These are phyloP conservation scores for Yamadazyma buinensis DNA, from an alignment of 1,139 yeast genomes.

Conservation along the genomic window DNA sequence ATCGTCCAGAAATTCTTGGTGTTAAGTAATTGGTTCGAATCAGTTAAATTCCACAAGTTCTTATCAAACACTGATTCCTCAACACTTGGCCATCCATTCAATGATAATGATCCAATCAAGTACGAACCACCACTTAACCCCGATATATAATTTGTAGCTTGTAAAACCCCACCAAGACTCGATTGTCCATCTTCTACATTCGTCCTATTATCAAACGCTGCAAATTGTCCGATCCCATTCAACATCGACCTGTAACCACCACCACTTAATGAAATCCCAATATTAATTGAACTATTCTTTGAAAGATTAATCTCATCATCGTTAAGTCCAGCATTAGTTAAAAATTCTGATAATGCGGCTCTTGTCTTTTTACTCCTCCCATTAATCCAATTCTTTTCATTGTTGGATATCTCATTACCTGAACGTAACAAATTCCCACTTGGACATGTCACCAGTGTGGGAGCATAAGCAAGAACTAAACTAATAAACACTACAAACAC, in stretches of 20 bases:
- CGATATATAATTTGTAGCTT: conserved; percentile 33
- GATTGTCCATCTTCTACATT: conserved; percentile 17
- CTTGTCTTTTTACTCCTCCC: conserved; percentile 52
- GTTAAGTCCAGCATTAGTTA: conserved; percentile 53
- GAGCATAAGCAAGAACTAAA: conserved; percentile 49
- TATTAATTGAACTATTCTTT: conserved; percentile 33
- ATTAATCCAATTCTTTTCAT: conserved; percentile 39
- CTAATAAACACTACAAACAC: no score
- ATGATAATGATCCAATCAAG: conserved; percentile 31
- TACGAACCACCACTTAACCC: conserved; percentile 42
- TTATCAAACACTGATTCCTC: conserved; percentile 30
- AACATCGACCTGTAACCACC: conserved; percentile 95
- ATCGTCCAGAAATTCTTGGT: conserved; percentile 19
- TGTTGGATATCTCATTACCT: conserved; percentile 30
- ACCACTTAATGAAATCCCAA: conserved; percentile 82
- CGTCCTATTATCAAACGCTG: conserved; percentile 78
- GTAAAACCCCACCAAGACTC: conserved; percentile 34
- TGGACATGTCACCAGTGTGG: conserved; percentile 60
- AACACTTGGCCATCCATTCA: conserved; percentile 33
- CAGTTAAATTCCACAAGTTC: conserved; percentile 37
- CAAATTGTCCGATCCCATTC: conserved; percentile 80
- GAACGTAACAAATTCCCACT: conserved; percentile 29
- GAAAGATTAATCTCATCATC: conserved; percentile 52
- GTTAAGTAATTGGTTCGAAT: conserved; percentile 26
- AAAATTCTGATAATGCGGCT: conserved; percentile 50